These are phyloP conservation scores for Gossypium turneri DNA, from an alignment of 345 rosid species.

Conservation along the genomic window DNA sequence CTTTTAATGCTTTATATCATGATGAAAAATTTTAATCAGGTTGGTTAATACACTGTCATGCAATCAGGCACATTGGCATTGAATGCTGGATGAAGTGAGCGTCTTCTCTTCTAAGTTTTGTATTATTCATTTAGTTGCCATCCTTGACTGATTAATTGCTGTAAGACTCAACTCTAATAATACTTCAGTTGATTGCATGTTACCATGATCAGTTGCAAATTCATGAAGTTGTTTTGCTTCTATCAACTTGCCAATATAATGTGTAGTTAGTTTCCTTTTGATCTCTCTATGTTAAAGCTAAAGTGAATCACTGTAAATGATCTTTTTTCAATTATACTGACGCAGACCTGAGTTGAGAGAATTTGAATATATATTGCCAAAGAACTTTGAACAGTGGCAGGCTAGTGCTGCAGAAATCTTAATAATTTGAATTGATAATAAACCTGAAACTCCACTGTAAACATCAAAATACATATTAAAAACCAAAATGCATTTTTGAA, in stretches of 20 bases:
- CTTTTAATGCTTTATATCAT: slow-evolving; percentile 5
- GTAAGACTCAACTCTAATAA: neutral
- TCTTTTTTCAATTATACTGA: neutral
- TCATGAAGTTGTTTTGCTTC: neutral
- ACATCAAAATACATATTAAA: neutral
- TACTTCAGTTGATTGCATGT: neutral
- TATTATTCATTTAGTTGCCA: slow-evolving; percentile 10
- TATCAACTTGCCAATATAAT: slow-evolving; percentile 1
- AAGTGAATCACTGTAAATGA: neutral
- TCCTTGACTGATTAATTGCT: slow-evolving; percentile 9
- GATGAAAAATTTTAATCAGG: slow-evolving; percentile 1
- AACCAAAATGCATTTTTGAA: neutral
- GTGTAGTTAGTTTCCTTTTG: neutral
- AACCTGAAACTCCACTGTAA: neutral
- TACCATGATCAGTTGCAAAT: slow-evolving; percentile 3
- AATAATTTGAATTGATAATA: neutral
- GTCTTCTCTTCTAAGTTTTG: slow-evolving; percentile 19
- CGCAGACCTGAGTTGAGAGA: neutral
- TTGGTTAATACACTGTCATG: slow-evolving; percentile 1
- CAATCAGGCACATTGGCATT: neutral
- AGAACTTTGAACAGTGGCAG: neutral
- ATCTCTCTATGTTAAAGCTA: neutral
- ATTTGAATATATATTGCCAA: neutral
- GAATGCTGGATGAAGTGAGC: slow-evolving; percentile 17
- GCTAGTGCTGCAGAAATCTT: neutral